phyloP scores from a whole-genome alignment of 2,329 filamentous ascomycete species.

The Fusarium phyllophilum region DNA sequence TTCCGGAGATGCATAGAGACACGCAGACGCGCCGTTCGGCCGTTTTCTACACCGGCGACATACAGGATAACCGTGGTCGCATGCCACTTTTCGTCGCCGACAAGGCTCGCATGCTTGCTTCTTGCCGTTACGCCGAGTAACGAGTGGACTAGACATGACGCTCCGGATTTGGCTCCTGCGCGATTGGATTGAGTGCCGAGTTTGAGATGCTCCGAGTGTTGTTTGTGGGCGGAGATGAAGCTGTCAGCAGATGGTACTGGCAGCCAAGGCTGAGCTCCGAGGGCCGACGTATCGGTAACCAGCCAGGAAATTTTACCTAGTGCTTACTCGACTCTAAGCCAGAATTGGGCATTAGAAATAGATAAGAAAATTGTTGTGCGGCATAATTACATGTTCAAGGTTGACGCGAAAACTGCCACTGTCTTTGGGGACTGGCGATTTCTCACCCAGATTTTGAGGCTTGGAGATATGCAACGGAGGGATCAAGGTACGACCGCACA shows the following conservation, averaged over 20 bases:
- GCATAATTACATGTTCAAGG: not conserved
- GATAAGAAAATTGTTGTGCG: too few relatives aligned
- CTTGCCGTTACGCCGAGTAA: not conserved
- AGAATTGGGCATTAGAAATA: not conserved
- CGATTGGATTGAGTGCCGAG: not conserved
- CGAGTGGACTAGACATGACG: not conserved
- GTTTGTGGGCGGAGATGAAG: not conserved
- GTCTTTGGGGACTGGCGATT: not conserved
- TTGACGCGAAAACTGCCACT: not conserved
- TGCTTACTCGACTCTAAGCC: not conserved
- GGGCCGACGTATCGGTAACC: not conserved
- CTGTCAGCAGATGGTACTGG: not conserved
- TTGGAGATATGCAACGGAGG: too few relatives aligned
- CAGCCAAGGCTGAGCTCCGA: not conserved
- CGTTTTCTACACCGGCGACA: not conserved
- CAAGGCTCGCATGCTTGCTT: conserved; percentile 1
- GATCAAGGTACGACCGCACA: rapidly evolving
- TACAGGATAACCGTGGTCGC: not conserved
- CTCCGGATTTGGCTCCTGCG: rapidly evolving
- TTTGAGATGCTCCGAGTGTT: not conserved
- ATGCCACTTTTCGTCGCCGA: not conserved
- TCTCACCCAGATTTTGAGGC: rapidly evolving
- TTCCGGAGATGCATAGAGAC: not conserved
- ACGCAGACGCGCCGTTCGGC: not conserved
- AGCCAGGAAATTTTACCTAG: not conserved